Conservation (phyloP, 1,284 basidiomycete species). For the Austroboletus novae-zelandiae region DNA sequence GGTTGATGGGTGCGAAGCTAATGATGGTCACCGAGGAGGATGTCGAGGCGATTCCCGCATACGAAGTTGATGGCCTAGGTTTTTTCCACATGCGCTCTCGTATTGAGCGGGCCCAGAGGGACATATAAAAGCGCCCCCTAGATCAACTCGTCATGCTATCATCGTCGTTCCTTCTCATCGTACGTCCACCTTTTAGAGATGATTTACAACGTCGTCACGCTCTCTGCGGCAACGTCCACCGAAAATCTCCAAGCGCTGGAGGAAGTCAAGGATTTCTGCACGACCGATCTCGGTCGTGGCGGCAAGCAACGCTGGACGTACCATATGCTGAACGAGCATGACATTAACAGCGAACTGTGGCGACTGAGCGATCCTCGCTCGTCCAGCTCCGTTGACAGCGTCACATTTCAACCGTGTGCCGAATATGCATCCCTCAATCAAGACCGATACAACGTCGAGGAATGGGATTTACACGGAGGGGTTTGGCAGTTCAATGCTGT, state of each 20-base stretch:
- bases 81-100: conserved; percentile 12
- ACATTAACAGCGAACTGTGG: conserved; percentile 46
- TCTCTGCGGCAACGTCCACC: conserved; percentile 43
- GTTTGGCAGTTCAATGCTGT: conserved; percentile 59
- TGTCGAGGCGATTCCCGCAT: conserved; percentile 16
- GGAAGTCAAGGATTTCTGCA: conserved; percentile 50
- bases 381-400: conserved; percentile 43
- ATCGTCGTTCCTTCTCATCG: conserved; percentile 6
- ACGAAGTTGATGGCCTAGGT: conserved; percentile 6
- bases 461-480: conserved; percentile 54
- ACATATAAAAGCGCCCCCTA: conserved; percentile 22
- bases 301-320: conserved; percentile 56
- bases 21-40: conserved; percentile 30
- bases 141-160: conserved; percentile 12
- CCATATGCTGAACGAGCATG: conserved; percentile 46
- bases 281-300: conserved; percentile 57
- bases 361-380: conserved; percentile 37
- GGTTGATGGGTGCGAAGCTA: conserved; percentile 12
- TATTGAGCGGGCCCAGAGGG: conserved; percentile 11
- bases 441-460: conserved; percentile 53
- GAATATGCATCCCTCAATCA: conserved; percentile 47
- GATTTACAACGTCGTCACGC: conserved; percentile 37
- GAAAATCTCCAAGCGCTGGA: conserved; percentile 50
- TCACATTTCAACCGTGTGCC: conserved; percentile 61
- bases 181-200: not conserved